Conservation (phyloP, 2,329 filamentous ascomycete genomes). For the Fusarium sacchari region DNA sequence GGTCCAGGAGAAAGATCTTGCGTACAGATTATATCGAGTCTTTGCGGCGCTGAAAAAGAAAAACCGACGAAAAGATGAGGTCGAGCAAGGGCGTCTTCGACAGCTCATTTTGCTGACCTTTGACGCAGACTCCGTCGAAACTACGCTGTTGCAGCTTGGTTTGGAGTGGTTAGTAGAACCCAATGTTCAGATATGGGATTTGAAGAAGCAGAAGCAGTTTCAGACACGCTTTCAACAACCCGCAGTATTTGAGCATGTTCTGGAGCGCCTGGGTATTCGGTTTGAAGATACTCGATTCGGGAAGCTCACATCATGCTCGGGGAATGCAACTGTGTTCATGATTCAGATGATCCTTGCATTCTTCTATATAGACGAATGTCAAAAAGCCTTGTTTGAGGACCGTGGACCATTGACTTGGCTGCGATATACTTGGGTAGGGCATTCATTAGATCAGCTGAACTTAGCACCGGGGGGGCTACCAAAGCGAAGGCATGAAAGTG, state of each 20-base stretch:
- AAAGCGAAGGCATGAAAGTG: neutral
- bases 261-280: conserved; percentile 25
- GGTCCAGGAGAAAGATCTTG: neutral
- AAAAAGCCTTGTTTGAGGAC: conserved; percentile 8
- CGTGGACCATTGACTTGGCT: conserved; percentile 18
- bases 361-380: conserved; percentile 16
- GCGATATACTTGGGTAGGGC: conserved; percentile 32
- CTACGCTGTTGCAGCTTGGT: neutral
- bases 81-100: neutral
- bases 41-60: conserved; percentile 3
- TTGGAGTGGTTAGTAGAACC: conserved; percentile 5
- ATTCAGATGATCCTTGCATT: conserved; percentile 15
- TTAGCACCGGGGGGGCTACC: conserved; percentile 11
- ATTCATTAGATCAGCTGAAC: conserved; percentile 31
- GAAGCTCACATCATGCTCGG: conserved; percentile 15
- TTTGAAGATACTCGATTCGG: conserved; percentile 33
- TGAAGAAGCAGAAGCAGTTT: conserved; percentile 3
- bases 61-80: conserved; percentile 15
- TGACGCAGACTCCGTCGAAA: neutral
- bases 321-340: conserved; percentile 26
- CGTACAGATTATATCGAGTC: neutral
- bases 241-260: conserved; percentile 16
- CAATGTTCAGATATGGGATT: conserved; percentile 16
- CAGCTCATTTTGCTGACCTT: conserved; percentile 27
- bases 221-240: conserved; percentile 8